Evolutionary conservation across 108 stramenopile species (phyloP), one percentile per base, ranked within the genome.

Genomic region (Cyclotella cryptica): DNA sequence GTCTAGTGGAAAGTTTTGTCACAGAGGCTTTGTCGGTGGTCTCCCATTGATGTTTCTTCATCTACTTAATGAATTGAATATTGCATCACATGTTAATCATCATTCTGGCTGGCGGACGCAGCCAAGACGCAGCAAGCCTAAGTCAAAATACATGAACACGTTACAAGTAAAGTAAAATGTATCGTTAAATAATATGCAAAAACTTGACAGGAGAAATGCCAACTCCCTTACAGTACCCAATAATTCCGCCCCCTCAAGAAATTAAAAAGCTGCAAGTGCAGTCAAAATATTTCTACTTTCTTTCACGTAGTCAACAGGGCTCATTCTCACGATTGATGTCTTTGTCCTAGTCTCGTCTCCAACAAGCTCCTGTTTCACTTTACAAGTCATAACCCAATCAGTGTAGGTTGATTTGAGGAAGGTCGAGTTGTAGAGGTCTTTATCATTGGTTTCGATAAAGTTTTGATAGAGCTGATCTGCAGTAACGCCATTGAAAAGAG

Each of bases 331-430:
- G 27, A 97, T 83, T 39, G 85, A 81, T 18, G 89, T 89, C 79
- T 98, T 99, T 55, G 93, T 70, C 51, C 97, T 87, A 42, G 65
- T 59, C 84, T 98, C 97, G 49, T 98, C 97, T 61, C 93, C 92
- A 24, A 96, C 93, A 72, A 87, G 66, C 82, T 99, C 98, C 47
- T 91, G 85, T 84, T 97, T 97, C 57, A 98, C 94, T 44, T 95
- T 92, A 66, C 96, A 90, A 68, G 93, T 95, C 71, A 97, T 73
- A 51, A 97, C 72, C 92, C 90, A 97, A 29, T 95, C 92, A 49
- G 92, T 89, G 85, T 89, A 91, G 22, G 65, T 57, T 18, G 93
- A 93, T 79, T 86, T 91, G 72, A 84, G 80, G 77, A 94, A 93
- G 39, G 71, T 69, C 7, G 82, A 76, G 57, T 96, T 91, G 75